Evolutionary conservation across 306 rosid species (phyloP).

Genomic region (Leucaena leucocephala): DNA sequence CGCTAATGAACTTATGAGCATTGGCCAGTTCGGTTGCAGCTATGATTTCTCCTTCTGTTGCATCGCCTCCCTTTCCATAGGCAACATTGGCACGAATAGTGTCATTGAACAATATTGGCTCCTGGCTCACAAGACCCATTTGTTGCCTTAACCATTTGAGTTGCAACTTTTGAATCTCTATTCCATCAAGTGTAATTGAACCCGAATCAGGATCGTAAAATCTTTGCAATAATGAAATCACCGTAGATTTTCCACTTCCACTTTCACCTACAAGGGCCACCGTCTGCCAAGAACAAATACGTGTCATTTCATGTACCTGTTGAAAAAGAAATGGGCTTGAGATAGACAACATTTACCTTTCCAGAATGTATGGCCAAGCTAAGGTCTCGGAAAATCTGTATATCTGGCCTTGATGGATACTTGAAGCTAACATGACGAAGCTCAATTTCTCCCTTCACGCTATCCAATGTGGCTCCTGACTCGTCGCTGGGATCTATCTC

Average conservation of each 20-base stretch:
- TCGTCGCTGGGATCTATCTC: conserved; percentile 70
- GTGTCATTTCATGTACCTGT: neutral
- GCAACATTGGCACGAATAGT: conserved; percentile 82
- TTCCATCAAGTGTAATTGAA: conserved; percentile 71
- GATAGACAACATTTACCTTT: conserved; percentile 49
- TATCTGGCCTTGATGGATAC: conserved; percentile 82
- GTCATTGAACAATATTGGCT: conserved; percentile 78
- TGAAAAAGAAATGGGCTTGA: neutral
- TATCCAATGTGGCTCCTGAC: conserved; percentile 61
- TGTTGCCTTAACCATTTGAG: conserved; percentile 91
- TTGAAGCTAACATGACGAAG: conserved; percentile 78
- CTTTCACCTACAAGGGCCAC: conserved; percentile 93
- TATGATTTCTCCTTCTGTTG: conserved; percentile 75
- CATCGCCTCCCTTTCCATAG: conserved; percentile 76
- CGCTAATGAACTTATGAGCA: conserved; percentile 82
- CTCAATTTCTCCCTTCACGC: conserved; percentile 72
- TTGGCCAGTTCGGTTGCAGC: conserved; percentile 78
- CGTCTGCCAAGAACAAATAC: conserved; percentile 45
- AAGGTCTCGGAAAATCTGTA: conserved; percentile 75
- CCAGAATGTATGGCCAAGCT: conserved; percentile 67
- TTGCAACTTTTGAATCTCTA: conserved; percentile 56
- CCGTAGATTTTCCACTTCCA: conserved; percentile 93
- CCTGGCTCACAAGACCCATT: conserved; percentile 91
- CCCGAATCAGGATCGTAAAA: conserved; percentile 91
- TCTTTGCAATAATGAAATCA: conserved; percentile 74